Conservation (phyloP, 1,284 basidiomycete genomes). For the Phylloporus sp. region DNA sequence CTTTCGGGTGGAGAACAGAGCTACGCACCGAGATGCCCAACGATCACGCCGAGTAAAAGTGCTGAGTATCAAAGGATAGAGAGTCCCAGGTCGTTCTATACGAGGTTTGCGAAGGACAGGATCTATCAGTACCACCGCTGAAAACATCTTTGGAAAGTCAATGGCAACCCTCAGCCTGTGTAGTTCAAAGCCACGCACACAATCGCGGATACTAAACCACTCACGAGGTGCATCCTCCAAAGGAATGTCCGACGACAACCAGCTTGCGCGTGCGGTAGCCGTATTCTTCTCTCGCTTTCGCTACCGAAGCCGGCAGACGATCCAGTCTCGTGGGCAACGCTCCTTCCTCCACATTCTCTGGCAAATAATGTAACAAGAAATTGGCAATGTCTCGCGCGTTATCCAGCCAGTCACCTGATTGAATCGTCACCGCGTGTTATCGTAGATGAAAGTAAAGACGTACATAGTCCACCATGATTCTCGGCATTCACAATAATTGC, state of each 20-base stretch:
- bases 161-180: slow-evolving; percentile 66
- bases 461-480: slow-evolving; percentile 62
- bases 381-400: slow-evolving; percentile 77
- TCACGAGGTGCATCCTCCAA: slow-evolving; percentile 78
- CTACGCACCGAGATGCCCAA: slow-evolving; percentile 68
- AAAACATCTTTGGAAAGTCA: slow-evolving; percentile 72
- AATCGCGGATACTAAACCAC: slow-evolving; percentile 31
- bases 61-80: slow-evolving; percentile 43
- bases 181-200: background rate
- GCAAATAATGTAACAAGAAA: slow-evolving; percentile 70
- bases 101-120: slow-evolving; percentile 66
- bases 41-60: slow-evolving; percentile 69
- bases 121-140: slow-evolving; percentile 80
- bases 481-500: slow-evolving; percentile 70
- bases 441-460: slow-evolving; percentile 29
- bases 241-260: slow-evolving; percentile 82
- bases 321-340: slow-evolving; percentile 59
- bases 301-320: slow-evolving; percentile 52
- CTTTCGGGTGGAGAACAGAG: background rate
- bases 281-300: slow-evolving; percentile 47
- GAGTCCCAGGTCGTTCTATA: slow-evolving; percentile 13
- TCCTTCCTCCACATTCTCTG: slow-evolving; percentile 43
- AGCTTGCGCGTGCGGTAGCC: slow-evolving; percentile 60
- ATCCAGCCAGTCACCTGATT: slow-evolving; percentile 73
- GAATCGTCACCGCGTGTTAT: background rate